Conservation (phyloP, 1,284 basidiomycete genomes). For the Inonotus hispidus region DNA sequence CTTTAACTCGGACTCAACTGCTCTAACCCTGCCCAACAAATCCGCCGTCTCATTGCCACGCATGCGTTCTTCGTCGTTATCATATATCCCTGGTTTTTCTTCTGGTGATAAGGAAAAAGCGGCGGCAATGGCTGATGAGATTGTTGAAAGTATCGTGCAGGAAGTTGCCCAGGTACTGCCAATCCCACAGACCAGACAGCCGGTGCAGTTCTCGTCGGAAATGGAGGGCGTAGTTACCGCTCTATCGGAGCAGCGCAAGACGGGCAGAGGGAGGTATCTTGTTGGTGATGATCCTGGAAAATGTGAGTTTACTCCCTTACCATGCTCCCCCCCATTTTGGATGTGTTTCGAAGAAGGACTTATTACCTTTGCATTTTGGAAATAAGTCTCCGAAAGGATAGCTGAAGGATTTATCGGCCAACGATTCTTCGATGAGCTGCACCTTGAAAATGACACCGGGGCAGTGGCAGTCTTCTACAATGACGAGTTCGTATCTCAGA, state of each 20-base stretch:
- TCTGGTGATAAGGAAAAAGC: not conserved
- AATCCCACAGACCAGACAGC: conserved; percentile 2
- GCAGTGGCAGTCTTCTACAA: conserved; percentile 13
- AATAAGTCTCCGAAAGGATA: not conserved
- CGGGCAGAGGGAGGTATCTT: conserved; percentile 4
- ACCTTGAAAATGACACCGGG: conserved; percentile 6
- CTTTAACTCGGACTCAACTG: not conserved
- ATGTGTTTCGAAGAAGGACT: not conserved
- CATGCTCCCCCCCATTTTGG: not conserved
- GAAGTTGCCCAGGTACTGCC: not conserved
- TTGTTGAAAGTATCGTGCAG: not conserved
- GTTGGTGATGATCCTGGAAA: not conserved
- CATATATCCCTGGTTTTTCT: not conserved
- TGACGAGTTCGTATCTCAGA: conserved; percentile 6
- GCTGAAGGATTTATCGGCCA: not conserved
- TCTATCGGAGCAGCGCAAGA: conserved; percentile 4
- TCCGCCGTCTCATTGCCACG: not conserved
- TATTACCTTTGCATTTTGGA: not conserved
- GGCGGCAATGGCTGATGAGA: not conserved
- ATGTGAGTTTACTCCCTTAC: not conserved
- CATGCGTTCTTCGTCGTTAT: not conserved
- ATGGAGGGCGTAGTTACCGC: conserved; percentile 7
- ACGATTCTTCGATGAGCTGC: conserved; percentile 7
- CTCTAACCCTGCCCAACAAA: not conserved
- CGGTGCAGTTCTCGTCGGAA: conserved; percentile 10